Percentiles rank a stretch among this genome's conserved stretches.
These are phyloP conservation scores for Dittrichia graveolens DNA, from an alignment of 129 eudicot genomes.

Conservation along the genomic window DNA sequence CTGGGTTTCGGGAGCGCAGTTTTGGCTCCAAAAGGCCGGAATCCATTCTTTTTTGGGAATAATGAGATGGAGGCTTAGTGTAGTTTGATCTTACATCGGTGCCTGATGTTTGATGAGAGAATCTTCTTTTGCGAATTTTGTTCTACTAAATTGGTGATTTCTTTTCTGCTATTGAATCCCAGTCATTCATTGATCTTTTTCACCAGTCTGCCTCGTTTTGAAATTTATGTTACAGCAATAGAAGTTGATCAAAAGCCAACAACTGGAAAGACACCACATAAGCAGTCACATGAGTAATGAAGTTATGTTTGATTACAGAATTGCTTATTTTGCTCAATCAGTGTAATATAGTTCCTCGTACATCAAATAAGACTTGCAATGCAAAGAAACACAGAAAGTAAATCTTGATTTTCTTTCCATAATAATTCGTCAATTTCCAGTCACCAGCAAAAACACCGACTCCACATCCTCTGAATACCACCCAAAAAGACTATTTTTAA, in stretches of 20 bases:
- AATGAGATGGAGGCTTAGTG: background rate
- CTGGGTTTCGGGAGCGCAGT: slow-evolving; percentile 9
- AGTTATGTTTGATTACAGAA: no score
- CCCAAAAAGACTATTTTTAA: background rate
- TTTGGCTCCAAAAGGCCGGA: slow-evolving; percentile 15
- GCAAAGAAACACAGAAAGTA: background rate
- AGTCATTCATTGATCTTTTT: no score
- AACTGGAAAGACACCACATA: no score
- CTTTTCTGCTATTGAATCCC: no score
- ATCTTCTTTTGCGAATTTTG: no score
- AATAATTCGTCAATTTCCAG: background rate
- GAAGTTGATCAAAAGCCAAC: no score
- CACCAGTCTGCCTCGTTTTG: no score
- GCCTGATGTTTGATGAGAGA: slow-evolving; percentile 16
- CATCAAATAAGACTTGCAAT: background rate
- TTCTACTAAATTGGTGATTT: no score
- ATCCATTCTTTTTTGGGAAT: slow-evolving; percentile 14
- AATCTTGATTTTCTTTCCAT: slow-evolving; percentile 1
- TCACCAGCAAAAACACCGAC: background rate
- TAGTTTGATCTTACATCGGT: slow-evolving; percentile 5
- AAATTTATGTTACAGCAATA: no score
- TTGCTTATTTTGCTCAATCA: no score
- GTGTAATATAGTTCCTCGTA: no score
- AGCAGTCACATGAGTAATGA: background rate
- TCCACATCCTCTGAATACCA: background rate